These are phyloP conservation scores for Gossypium davidsonii DNA, from an alignment of 441 rosid genomes.

Conservation along the genomic window DNA sequence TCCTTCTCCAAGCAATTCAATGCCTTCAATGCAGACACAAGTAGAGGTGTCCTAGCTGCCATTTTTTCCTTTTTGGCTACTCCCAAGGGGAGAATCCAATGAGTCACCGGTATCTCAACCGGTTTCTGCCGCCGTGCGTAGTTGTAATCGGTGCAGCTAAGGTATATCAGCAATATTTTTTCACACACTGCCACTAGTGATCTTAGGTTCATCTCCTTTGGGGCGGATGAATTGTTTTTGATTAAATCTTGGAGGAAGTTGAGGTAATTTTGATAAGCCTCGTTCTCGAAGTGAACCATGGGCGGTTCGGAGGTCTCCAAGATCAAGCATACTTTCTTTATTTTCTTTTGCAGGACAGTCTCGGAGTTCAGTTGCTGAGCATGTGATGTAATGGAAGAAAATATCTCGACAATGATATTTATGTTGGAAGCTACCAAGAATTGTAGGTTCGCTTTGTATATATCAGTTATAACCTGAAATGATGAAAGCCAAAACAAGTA, in stretches of 20 bases:
- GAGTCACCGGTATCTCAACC: conserved; percentile 28
- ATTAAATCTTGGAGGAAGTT: conserved; percentile 56
- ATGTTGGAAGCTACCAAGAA: conserved; percentile 46
- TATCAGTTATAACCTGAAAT: conserved; percentile 67
- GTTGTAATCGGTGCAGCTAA: conserved; percentile 42
- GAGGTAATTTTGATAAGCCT: conserved; percentile 67
- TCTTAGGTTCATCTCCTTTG: conserved; percentile 51
- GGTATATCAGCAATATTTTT: conserved; percentile 57
- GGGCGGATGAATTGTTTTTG: conserved; percentile 32
- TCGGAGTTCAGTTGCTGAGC: conserved; percentile 64
- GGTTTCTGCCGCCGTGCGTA: conserved; percentile 15
- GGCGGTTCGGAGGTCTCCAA: conserved; percentile 79
- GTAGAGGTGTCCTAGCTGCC: conserved; percentile 64
- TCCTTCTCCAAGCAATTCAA: conserved; percentile 49
- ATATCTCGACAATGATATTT: conserved; percentile 44
- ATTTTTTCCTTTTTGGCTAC: conserved; percentile 73
- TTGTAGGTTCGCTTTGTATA: conserved; percentile 45
- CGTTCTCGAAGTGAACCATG: conserved; percentile 82
- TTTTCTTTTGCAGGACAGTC: conserved; percentile 50
- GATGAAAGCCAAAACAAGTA: conserved; percentile 10
- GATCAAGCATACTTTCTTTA: conserved; percentile 66
- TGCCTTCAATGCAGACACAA: conserved; percentile 53
- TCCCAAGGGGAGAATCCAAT: conserved; percentile 73
- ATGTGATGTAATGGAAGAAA: conserved; percentile 56
- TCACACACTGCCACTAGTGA: conserved; percentile 48